Conservation (phyloP, 768 basidiomycete species). For the Termitomyces sp. region DNA sequence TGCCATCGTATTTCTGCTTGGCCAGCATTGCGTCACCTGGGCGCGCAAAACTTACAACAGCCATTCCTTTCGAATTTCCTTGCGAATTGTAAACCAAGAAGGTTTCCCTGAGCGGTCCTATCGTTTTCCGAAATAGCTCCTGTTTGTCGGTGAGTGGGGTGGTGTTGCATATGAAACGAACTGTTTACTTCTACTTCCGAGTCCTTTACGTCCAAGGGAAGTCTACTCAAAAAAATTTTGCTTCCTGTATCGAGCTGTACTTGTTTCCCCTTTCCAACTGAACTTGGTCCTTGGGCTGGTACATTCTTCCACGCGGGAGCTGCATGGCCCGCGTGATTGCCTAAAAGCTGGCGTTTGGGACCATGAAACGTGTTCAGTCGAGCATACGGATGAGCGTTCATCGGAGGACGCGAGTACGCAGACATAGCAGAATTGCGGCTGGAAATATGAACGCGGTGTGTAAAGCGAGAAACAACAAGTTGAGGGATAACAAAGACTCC, state of each 20-base stretch:
- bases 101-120: slow-evolving; percentile 66
- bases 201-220: slow-evolving; percentile 66
- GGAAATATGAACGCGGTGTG: not conserved
- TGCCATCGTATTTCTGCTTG: slow-evolving; percentile 66
- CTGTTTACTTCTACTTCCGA: slow-evolving; percentile 63
- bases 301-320: slow-evolving; percentile 58
- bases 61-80: slow-evolving; percentile 77
- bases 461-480: not conserved
- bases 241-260: slow-evolving; percentile 37
- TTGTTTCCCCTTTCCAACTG: slow-evolving; percentile 26
- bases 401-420: slow-evolving; percentile 1
- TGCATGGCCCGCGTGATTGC: slow-evolving; percentile 48
- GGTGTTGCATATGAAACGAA: not conserved
- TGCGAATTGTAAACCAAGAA: slow-evolving; percentile 75
- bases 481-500: not conserved
- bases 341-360: slow-evolving; percentile 51
- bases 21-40: slow-evolving; percentile 59
- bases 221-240: slow-evolving; percentile 60
- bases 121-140: slow-evolving; percentile 73
- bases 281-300: slow-evolving; percentile 8
- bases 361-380: slow-evolving; percentile 45
- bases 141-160: slow-evolving; percentile 19
- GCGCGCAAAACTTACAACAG: slow-evolving; percentile 62
- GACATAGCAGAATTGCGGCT: not conserved
- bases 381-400: slow-evolving; percentile 20